Evolutionary conservation across 441 rosid genomes (phyloP).

Genomic region (Erodium trifolium): DNA sequence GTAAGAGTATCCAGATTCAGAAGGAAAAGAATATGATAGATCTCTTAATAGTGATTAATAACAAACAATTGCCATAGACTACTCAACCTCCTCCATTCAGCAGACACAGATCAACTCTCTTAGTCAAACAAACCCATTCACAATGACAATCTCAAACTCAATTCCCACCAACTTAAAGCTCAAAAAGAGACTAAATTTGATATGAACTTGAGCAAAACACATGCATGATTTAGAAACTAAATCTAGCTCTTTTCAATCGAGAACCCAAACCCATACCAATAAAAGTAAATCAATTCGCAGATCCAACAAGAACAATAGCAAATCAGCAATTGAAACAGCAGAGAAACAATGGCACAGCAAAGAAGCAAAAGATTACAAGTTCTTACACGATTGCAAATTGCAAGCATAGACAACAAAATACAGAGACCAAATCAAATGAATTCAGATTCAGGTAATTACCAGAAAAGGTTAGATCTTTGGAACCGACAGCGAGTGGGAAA

Average conservation of each 20-base stretch:
- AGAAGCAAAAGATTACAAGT: background rate
- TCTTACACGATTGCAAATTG: too few relatives aligned
- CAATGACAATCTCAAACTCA: background rate
- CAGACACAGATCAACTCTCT: too few relatives aligned
- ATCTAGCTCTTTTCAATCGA: background rate
- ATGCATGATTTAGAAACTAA: background rate
- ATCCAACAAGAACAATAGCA: background rate
- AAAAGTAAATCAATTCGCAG: background rate
- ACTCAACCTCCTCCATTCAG: background rate
- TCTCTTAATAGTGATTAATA: background rate
- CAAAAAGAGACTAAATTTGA: background rate
- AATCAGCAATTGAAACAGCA: background rate
- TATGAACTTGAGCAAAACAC: background rate
- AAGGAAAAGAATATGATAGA: background rate
- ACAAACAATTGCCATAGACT: background rate
- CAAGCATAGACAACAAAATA: too few relatives aligned
- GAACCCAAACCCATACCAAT: background rate
- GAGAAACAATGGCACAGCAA: background rate
- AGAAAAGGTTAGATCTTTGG: background rate
- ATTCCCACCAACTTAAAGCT: background rate
- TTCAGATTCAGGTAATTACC: background rate
- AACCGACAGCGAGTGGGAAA: too few relatives aligned
- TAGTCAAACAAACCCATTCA: background rate
- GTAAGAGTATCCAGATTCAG: background rate
- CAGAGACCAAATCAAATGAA: background rate